Evolutionary conservation across 106 monocot genomes (phyloP).

Genomic region (Apostasia shenzhenica): DNA sequence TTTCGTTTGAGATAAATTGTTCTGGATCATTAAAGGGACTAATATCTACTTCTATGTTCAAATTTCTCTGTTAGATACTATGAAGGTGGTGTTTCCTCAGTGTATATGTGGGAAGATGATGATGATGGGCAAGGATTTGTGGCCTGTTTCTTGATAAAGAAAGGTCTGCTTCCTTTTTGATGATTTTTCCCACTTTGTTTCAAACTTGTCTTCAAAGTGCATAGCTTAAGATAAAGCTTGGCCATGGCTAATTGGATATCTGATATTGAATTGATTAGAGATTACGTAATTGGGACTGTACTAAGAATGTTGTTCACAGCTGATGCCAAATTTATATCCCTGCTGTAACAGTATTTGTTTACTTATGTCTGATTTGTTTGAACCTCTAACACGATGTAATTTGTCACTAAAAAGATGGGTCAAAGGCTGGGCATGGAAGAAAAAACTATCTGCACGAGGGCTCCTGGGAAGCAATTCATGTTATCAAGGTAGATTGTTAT

Average conservation of each 20-base stretch:
- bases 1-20: not conserved
- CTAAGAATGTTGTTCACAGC: too few relatives aligned
- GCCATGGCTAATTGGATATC: too few relatives aligned
- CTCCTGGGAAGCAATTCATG: slow-evolving; percentile 97
- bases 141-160: slow-evolving; percentile 93
- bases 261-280: too few relatives aligned
- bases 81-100: slow-evolving; percentile 95
- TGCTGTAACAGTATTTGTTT: too few relatives aligned
- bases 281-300: too few relatives aligned
- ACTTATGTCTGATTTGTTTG: too few relatives aligned
- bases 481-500: slow-evolving; percentile 61
- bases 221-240: too few relatives aligned
- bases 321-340: too few relatives aligned
- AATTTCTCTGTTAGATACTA: slow-evolving; percentile 65
- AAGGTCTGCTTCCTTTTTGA: slow-evolving; percentile 41
- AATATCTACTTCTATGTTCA: slow-evolving; percentile 3
- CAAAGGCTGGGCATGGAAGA: slow-evolving; percentile 70
- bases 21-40: not conserved
- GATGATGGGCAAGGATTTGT: slow-evolving; percentile 47
- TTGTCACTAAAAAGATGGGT: slow-evolving; percentile 53
- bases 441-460: slow-evolving; percentile 83
- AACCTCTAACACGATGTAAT: too few relatives aligned
- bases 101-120: slow-evolving; percentile 98
- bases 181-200: not conserved
- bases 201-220: not conserved